Evolutionary conservation across 805 yeast genomes (phyloP).

Genomic region (Pichia insulana): DNA sequence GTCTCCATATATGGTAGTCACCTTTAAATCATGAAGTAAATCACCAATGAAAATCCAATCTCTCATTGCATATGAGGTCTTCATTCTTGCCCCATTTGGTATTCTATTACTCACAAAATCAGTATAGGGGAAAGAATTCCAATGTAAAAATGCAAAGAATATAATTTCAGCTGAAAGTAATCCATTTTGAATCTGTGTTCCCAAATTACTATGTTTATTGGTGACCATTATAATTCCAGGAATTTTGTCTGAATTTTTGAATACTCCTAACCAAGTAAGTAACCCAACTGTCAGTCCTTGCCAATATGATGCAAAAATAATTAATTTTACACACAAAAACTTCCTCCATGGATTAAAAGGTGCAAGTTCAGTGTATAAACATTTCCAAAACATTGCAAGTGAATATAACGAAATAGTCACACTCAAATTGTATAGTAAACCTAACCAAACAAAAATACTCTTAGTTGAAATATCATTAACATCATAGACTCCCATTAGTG

Average conservation of each 20-base stretch:
- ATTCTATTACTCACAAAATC: constrained; percentile 56
- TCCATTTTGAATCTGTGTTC: constrained; percentile 64
- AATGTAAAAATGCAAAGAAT: constrained; percentile 82
- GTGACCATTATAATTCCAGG: constrained; percentile 15
- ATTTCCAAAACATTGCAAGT: constrained; percentile 87
- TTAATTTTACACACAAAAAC: constrained; percentile 84
- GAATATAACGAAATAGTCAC: constrained; percentile 78
- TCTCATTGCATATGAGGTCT: constrained; percentile 51
- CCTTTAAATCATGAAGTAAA: constrained; percentile 65
- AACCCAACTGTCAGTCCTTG: constrained; percentile 63
- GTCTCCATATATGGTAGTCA: constrained; percentile 58
- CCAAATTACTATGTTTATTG: constrained; percentile 23
- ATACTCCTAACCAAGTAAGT: constrained; percentile 38
- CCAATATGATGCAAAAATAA: constrained; percentile 98
- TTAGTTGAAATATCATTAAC: constrained; percentile 38
- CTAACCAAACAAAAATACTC: constrained; percentile 55
- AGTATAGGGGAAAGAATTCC: constrained; percentile 70
- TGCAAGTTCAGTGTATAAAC: constrained; percentile 66
- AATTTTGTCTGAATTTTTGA: constrained; percentile 25
- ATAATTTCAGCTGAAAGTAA: constrained; percentile 76
- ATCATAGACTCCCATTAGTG: constrained; percentile 41
- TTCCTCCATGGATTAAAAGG: constrained; percentile 87
- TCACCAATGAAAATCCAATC: constrained; percentile 79
- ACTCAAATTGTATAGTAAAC: constrained; percentile 64
- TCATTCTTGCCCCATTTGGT: constrained; percentile 64